Evolutionary conservation across 345 rosid species (phyloP), one percentile per base, ranked within the genome.

Genomic region (Kernera saxatilis): DNA sequence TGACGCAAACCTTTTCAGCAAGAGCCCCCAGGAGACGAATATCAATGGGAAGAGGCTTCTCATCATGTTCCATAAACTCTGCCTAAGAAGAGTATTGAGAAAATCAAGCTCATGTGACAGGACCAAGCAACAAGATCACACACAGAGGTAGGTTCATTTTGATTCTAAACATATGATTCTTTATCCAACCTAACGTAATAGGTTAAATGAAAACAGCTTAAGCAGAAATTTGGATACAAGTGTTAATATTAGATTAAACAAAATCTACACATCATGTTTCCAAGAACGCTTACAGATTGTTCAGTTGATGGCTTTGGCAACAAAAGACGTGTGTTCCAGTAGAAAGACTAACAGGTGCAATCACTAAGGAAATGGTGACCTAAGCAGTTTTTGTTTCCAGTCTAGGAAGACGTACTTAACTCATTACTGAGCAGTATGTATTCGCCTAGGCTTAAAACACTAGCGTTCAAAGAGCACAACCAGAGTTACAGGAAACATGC

Each of bases 51-150:
- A 94, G 98, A 78, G 88, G 96, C 73, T 87, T 94, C 82, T 94
- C 99, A 73, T 89, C 99, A 78, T 87, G 98, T 71, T 94, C 99
- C 99, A 94, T 94, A 84, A 94, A 91, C 83, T 94, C 99, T 22
- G 99, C 99, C 99, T 94, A 82, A 72, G 81, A 79, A 58, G 49
- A 51, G 62, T 5, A 64, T 18, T 23, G 25, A 56, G 35, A 55
- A 55, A 39, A 39, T 64, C 71, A 76, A 64, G 46, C 33, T 48
- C 45, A 55, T 12, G 60, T 56, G 44, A 70, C 45, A 70, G 74
- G 27, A 52, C 52, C 43, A 75, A 25, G 60, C 46, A 69, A 61
- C 26, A 61, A 15, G 44, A 26, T 54, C 30, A 63, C 44, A 17
- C 54, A 70, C 22, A 48, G 43, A 70, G 9, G 32, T 63, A 63